phyloP scores from a whole-genome alignment of 192 early-diverging fungal genomes.

The Coemansia javaensis region DNA sequence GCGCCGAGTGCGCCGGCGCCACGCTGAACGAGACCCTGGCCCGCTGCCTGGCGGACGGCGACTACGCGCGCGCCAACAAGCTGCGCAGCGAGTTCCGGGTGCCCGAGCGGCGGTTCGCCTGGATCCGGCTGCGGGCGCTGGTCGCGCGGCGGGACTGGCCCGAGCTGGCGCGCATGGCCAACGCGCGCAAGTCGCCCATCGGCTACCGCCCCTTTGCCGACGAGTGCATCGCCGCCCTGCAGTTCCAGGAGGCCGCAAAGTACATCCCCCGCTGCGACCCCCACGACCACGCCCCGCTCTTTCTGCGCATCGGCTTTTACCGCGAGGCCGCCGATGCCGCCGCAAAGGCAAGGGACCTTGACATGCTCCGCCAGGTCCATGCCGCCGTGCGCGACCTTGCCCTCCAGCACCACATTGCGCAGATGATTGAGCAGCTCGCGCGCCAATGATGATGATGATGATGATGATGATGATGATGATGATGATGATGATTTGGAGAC shows the following conservation, averaged over 20 bases:
- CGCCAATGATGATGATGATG: not conserved
- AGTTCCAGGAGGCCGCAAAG: constrained; percentile 69
- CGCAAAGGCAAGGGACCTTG: constrained; percentile 57
- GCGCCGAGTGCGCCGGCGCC: constrained; percentile 57
- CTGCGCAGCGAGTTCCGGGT: constrained; percentile 80
- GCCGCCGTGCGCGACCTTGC: constrained; percentile 9
- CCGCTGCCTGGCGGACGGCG: constrained; percentile 68
- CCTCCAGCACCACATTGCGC: constrained; percentile 29
- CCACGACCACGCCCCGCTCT: constrained; percentile 55
- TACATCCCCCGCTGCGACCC: constrained; percentile 73
- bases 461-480: too few relatives aligned
- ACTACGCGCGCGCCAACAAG: constrained; percentile 69
- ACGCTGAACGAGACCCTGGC: constrained; percentile 83
- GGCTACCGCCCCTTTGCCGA: constrained; percentile 77
- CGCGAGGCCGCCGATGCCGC: constrained; percentile 71
- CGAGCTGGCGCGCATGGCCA: constrained; percentile 74
- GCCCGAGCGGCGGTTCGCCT: constrained; percentile 82
- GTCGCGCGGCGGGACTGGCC: constrained; percentile 81
- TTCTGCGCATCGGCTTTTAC: constrained; percentile 67
- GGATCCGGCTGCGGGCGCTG: constrained; percentile 82
- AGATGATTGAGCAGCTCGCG: constrained; percentile 32
- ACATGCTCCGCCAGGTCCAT: constrained; percentile 55
- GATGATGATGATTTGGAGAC: too few relatives aligned
- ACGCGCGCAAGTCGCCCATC: constrained; percentile 73
- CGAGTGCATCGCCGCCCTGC: constrained; percentile 70